Evolutionary conservation across 148 eudicot genomes (phyloP), one percentile per base, ranked within the genome.

Genomic region (Amaranthus palmeri): DNA sequence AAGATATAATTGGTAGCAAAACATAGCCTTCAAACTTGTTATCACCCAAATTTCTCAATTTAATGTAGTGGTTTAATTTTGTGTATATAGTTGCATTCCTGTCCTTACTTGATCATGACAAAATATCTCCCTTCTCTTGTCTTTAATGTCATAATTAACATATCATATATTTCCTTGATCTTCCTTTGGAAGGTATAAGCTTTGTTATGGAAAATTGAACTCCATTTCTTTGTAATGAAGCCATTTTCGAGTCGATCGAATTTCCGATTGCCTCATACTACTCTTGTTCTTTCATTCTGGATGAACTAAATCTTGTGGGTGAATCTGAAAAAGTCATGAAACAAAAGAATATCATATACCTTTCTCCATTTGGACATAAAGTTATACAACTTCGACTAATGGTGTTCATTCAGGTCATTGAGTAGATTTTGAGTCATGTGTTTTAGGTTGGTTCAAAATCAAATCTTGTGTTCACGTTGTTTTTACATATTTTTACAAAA

Each of bases 241-340:
- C 55, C 68, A 43, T 54, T 43, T 54, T 36, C 73, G 63, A 44
- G 54, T 40, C 18, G 65, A 4, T 14, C 3, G 7, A 7, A 18
- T 44, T 69, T 50, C 13, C 52, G 6, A 69, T 36, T 62, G 49
- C 13, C 56, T 56, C 50, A 13, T 48, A 51, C 9, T 2, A 4
- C 12, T n/a, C 48, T 10, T 50, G 14, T 12, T 25, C 68, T 42
- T 54, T 70, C 68, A 69, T 62, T 61, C 64, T 18, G 60, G 74
- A 74, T 62, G 74, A 56, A 65, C 12, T 11, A 15, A 55, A 25
- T 70, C 77, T 25, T 59, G 63, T 59, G 69, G 78, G 40, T 79
- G 81, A 70, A 74, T 67, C 81, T 78, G 76, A 42, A 66, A 55
- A 1, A 47, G 52, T 11, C 68, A 65, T 13, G n/a, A 13, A 42